Evolutionary conservation across 371 early-diverging fungal species (phyloP), one percentile per base, ranked within the genome.

Genomic region (Actinomortierella wolfii): DNA sequence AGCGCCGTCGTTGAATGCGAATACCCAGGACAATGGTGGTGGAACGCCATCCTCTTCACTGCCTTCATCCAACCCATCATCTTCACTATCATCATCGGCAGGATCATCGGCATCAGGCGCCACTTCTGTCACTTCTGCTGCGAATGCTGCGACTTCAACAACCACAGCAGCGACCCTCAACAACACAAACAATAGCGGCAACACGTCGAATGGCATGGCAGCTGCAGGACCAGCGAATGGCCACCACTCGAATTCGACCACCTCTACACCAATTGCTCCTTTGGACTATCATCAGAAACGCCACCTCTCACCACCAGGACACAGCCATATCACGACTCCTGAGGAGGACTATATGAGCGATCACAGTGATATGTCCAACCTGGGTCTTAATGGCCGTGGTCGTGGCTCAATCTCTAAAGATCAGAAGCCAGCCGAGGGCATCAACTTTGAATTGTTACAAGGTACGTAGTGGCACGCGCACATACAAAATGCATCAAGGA

Each of bases 391-490:
- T 49, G 73, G 81, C 60, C 66, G 43, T 54, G 56, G 40, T 44
- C 62, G 52, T 46, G 58, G 63, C 6, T 73, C 76, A n/a, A 61
- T 62, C 28, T 76, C 74, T 56, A 89, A 89, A 63, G 89, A 92
- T 24, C 92, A 91, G 78, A 91, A 89, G 59, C 87, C 85, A 56
- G 79, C 83, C 8, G 90, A 92, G 46, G 77, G 79, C 14, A 86
- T 92, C 26, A 91, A 92, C 75, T 80, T 92, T 77, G 81, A 86
- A 20, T 66, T 89, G 20, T 69, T 93, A 51, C 83, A 88, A 76
- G 92, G 93, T 92, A 78, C 53, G 63, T 1, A 41, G 21, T 34
- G 20, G 23, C 13, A 2, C 43, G 1, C 9, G 8, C 15, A 2
- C 28, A 1, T 39, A n/a, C 4, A 39, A 1, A n/a, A 13, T 28